Evolutionary conservation across 768 basidiomycete genomes (phyloP).

Genomic region (Tylopilus balloui): DNA sequence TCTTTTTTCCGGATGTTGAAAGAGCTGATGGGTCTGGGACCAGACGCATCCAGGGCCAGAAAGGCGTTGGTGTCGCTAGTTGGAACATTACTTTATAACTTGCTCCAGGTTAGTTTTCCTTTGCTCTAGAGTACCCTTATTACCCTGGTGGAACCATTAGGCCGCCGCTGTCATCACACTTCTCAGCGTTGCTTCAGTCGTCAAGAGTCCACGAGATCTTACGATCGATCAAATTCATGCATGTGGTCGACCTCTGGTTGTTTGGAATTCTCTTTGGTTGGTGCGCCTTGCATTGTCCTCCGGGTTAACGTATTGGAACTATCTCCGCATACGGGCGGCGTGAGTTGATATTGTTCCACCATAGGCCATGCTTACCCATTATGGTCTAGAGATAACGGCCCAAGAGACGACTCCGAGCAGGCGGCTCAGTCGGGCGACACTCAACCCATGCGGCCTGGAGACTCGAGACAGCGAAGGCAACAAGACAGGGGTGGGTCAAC

Average conservation of each 20-base stretch:
- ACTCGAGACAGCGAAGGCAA: constrained; percentile 16
- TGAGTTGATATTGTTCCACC: constrained; percentile 14
- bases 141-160: constrained; percentile 32
- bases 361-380: constrained; percentile 8
- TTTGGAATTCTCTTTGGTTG: constrained; percentile 66
- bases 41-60: constrained; percentile 45
- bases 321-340: constrained; percentile 33
- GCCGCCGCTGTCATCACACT: constrained; percentile 48
- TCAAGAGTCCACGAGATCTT: constrained; percentile 41
- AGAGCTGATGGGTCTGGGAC: constrained; percentile 50
- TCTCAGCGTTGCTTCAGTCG: constrained; percentile 43
- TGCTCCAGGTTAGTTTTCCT: constrained; percentile 45
- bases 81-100: constrained; percentile 47
- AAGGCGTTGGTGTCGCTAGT: constrained; percentile 51
- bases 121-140: neutral
- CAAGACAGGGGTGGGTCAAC: constrained; percentile 20
- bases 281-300: constrained; percentile 47
- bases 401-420: constrained; percentile 30
- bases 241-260: constrained; percentile 60
- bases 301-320: constrained; percentile 55
- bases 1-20: constrained; percentile 27
- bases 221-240: constrained; percentile 53
- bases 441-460: constrained; percentile 8
- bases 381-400: constrained; percentile 17
- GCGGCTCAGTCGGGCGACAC: constrained; percentile 23